Conservation (phyloP, 2,329 filamentous ascomycete species). For the Chaetomiaceae sp. region DNA sequence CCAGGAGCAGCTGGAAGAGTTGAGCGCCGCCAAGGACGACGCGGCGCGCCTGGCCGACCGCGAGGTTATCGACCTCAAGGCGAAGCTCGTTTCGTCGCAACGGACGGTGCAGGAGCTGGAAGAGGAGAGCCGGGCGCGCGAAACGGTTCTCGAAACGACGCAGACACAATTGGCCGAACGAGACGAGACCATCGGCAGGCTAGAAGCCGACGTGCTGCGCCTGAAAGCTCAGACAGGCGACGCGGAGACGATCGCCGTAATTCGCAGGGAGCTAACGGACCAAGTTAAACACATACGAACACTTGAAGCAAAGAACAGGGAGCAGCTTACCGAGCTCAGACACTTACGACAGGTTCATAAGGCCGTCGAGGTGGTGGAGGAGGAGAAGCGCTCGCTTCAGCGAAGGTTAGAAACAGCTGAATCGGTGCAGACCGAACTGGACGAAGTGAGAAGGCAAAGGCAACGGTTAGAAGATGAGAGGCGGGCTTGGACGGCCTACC, state of each 20-base stretch:
- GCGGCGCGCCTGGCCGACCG: constrained; percentile 57
- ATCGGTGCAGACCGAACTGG: constrained; percentile 66
- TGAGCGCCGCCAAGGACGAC: constrained; percentile 57
- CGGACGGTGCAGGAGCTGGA: constrained; percentile 52
- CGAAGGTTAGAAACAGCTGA: constrained; percentile 70
- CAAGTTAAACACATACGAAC: constrained; percentile 87
- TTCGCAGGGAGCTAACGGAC: constrained; percentile 82
- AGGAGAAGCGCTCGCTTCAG: constrained; percentile 83
- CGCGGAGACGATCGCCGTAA: constrained; percentile 74
- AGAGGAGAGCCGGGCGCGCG: constrained; percentile 50
- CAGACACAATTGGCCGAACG: constrained; percentile 63
- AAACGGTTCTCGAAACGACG: constrained; percentile 49
- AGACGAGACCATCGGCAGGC: constrained; percentile 62
- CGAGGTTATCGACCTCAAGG: constrained; percentile 48
- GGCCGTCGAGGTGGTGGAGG: constrained; percentile 88
- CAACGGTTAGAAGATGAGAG: constrained; percentile 86
- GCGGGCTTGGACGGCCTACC: constrained; percentile 76
- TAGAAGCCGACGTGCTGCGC: constrained; percentile 78
- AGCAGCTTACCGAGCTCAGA: constrained; percentile 73
- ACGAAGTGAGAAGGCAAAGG: constrained; percentile 73
- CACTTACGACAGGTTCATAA: constrained; percentile 75
- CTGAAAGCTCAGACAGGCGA: constrained; percentile 84
- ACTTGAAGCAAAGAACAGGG: constrained; percentile 72
- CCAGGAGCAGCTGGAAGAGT: constrained; percentile 76
- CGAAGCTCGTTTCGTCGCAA: constrained; percentile 42